These are phyloP conservation scores for Mortierella sp. DNA, from an alignment of 371 early-diverging fungal genomes.

Conservation along the genomic window DNA sequence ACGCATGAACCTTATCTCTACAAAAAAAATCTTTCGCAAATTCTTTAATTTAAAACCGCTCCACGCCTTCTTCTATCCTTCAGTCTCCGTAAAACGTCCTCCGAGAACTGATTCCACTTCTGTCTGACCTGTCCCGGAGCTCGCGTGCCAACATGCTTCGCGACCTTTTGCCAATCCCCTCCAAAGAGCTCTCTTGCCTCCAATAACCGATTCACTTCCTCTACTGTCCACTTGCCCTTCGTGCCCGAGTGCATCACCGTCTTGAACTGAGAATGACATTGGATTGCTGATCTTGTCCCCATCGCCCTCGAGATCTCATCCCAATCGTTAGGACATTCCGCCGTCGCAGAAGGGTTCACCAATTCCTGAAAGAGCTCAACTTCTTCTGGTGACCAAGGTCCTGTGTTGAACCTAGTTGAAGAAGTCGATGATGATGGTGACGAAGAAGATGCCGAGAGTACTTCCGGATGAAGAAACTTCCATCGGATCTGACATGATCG, in stretches of 20 bases:
- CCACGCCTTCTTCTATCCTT: constrained; percentile 11
- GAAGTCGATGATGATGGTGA: too few species aligned
- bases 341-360: constrained; percentile 14
- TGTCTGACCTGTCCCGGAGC: constrained; percentile 34
- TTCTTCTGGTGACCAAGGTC: constrained; percentile 32
- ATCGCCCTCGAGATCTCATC: constrained; percentile 32
- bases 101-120: constrained; percentile 33
- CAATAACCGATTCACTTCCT: constrained; percentile 8
- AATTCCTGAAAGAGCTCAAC: constrained; percentile 29
- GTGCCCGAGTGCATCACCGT: constrained; percentile 34
- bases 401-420: constrained; percentile 4
- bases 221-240: constrained; percentile 39
- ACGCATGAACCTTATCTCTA: not conserved
- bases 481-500: constrained; percentile 39
- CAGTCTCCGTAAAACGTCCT: constrained; percentile 16
- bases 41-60: too few species aligned
- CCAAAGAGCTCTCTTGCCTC: constrained; percentile 25
- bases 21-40: not conserved
- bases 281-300: constrained; percentile 29
- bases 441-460: too few species aligned
- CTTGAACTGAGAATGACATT: constrained; percentile 39
- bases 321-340: constrained; percentile 25
- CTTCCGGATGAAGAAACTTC: constrained; percentile 28
- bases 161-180: constrained; percentile 27
- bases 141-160: constrained; percentile 20